Conservation (phyloP, 305 asterid genomes). For the Nicotiana rustica region DNA sequence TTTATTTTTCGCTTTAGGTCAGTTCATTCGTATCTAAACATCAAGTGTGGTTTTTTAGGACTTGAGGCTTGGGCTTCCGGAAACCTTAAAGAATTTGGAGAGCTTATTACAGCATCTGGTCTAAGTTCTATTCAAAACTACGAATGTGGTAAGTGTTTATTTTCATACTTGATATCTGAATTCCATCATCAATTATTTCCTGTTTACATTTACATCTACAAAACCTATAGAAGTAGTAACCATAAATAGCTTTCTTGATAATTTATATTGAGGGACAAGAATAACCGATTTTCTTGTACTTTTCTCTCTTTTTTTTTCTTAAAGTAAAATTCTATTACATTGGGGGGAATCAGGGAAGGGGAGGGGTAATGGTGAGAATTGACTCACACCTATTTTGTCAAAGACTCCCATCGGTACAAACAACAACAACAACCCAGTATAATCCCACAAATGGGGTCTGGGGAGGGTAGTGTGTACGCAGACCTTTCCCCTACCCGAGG, state of each 20-base stretch:
- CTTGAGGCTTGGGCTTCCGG: conserved; percentile 90
- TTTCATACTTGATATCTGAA: background rate
- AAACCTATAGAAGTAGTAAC: no score
- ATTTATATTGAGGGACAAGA: background rate
- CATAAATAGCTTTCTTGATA: background rate
- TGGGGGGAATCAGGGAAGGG: no score
- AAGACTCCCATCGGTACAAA: no score
- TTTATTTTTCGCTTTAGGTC: conserved; percentile 12
- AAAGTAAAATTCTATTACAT: no score
- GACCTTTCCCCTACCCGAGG: no score
- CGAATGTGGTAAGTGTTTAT: conserved; percentile 70
- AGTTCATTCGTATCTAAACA: conserved; percentile 16
- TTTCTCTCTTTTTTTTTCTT: no score
- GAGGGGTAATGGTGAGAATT: no score
- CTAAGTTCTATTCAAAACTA: conserved; percentile 89
- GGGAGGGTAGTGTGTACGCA: no score
- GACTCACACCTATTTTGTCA: no score
- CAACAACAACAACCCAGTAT: no score
- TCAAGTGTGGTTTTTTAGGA: conserved; percentile 51
- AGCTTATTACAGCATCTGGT: conserved; percentile 90
- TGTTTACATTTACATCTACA: no score
- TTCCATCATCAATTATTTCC: background rate
- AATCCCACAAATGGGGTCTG: no score
- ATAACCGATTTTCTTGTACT: background rate
- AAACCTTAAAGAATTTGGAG: conserved; percentile 73